A percentile compares a stretch with the other conserved stretches of the same genome.
These are phyloP conservation scores for Neonectria sp. DNA, from an alignment of 2,329 filamentous ascomycete genomes.

Conservation along the genomic window DNA sequence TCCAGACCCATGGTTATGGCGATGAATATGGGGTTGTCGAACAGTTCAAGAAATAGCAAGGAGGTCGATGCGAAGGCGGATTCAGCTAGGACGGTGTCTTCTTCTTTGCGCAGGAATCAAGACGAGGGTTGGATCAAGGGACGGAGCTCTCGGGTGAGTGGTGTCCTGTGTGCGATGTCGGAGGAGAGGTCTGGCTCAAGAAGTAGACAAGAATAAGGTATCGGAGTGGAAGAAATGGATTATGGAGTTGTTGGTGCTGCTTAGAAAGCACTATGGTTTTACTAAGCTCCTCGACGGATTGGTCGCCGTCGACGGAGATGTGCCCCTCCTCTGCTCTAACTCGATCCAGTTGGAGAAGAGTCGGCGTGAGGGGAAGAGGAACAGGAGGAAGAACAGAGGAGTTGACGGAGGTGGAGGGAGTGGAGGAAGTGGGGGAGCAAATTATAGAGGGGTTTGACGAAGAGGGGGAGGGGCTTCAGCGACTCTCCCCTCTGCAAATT, in stretches of 20 bases:
- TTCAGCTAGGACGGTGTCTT: not conserved
- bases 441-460: conserved; percentile 5
- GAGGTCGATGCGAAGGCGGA: not conserved
- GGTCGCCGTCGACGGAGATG: conserved; percentile 30
- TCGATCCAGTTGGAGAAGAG: conserved; percentile 20
- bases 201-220: conserved; percentile 8
- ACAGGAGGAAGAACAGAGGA: not conserved
- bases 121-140: not conserved
- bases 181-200: not conserved
- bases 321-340: conserved; percentile 15
- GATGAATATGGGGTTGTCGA: not conserved
- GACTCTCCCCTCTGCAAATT: not conserved
- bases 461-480: not conserved
- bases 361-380: conserved; percentile 22
- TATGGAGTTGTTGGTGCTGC: conserved; percentile 34
- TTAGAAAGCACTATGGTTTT: conserved; percentile 48
- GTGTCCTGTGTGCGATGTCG: not conserved
- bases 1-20: conserved; percentile 53
- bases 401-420: conserved; percentile 4
- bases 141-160: not conserved
- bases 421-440: conserved; percentile 16
- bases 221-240: conserved; percentile 3
- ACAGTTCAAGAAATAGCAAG: not conserved
- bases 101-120: not conserved
- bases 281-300: conserved; percentile 45